These are phyloP conservation scores for Monilinia vaccinii-corymbosi DNA, from an alignment of 2,329 filamentous ascomycete genomes.

Conservation along the genomic window DNA sequence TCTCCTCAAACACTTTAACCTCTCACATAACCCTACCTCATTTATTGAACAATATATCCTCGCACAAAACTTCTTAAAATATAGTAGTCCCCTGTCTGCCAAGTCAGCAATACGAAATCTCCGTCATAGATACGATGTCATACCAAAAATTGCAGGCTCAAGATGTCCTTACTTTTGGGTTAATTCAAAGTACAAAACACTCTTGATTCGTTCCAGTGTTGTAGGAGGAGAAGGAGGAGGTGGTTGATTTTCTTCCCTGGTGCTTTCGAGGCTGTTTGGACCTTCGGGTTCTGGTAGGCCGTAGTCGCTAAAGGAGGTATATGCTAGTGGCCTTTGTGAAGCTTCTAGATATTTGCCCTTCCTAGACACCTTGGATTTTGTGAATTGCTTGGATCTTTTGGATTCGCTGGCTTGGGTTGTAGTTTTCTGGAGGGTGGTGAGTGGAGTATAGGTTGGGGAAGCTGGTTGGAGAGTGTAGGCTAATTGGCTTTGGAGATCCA, in stretches of 20 bases:
- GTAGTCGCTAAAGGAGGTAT: neutral
- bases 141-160: neutral
- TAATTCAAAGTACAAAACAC: neutral
- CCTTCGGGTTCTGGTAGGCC: neutral
- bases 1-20: neutral
- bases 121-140: neutral
- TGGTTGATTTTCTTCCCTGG: neutral
- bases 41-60: neutral
- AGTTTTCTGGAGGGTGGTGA: too few species aligned
- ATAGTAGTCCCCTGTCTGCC: neutral
- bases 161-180: neutral
- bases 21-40: neutral
- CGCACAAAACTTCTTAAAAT: neutral
- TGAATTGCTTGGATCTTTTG: neutral
- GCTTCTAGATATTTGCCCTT: neutral
- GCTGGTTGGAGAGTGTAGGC: too few species aligned
- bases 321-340: neutral
- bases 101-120: neutral
- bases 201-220: neutral
- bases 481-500: neutral
- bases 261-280: neutral
- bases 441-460: neutral
- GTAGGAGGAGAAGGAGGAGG: neutral
- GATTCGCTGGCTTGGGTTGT: neutral
- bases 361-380: neutral